These are phyloP conservation scores for Annona squamosa DNA, from an alignment of 164 flowering plant genomes.

Conservation along the genomic window DNA sequence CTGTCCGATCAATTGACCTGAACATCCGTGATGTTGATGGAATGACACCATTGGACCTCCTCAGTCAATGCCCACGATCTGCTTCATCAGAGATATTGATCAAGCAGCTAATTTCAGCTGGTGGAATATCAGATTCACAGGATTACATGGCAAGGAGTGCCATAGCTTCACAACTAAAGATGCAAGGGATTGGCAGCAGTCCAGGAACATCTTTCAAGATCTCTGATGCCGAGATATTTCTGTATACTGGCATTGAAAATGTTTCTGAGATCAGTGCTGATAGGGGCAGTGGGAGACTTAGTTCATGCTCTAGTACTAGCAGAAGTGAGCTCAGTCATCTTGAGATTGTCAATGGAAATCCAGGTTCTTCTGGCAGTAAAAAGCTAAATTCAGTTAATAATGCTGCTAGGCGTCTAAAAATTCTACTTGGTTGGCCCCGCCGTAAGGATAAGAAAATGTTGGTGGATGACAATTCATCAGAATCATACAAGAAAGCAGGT, in stretches of 20 bases:
- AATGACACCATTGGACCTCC: slow-evolving; percentile 76
- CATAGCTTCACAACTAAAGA: slow-evolving; percentile 43
- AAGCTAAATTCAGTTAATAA: slow-evolving; percentile 28
- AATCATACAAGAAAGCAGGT: slow-evolving; percentile 28
- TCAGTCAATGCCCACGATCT: slow-evolving; percentile 53
- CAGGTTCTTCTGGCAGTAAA: slow-evolving; percentile 16
- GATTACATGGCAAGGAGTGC: slow-evolving; percentile 38
- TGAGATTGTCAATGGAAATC: slow-evolving; percentile 19
- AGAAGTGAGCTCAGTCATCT: slow-evolving; percentile 31
- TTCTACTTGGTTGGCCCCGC: slow-evolving; percentile 59
- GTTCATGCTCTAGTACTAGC: slow-evolving; percentile 31
- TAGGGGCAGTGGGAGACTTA: slow-evolving; percentile 26
- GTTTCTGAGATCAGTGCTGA: slow-evolving; percentile 28
- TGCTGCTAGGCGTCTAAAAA: slow-evolving; percentile 55
- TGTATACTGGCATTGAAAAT: slow-evolving; percentile 49
- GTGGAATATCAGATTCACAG: slow-evolving; percentile 48
- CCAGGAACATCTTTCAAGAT: slow-evolving; percentile 86
- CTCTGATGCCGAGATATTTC: slow-evolving; percentile 74
- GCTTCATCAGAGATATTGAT: slow-evolving; percentile 69
- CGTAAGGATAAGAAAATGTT: slow-evolving; percentile 32
- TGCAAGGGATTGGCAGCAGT: slow-evolving; percentile 55
- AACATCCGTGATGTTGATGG: slow-evolving; percentile 56
- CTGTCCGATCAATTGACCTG: slow-evolving; percentile 44
- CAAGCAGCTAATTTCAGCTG: slow-evolving; percentile 66
- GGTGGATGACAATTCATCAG: slow-evolving; percentile 25